These are phyloP conservation scores for Casaregolazyma suthepensis DNA, from an alignment of 1,139 yeast species.

Conservation along the genomic window DNA sequence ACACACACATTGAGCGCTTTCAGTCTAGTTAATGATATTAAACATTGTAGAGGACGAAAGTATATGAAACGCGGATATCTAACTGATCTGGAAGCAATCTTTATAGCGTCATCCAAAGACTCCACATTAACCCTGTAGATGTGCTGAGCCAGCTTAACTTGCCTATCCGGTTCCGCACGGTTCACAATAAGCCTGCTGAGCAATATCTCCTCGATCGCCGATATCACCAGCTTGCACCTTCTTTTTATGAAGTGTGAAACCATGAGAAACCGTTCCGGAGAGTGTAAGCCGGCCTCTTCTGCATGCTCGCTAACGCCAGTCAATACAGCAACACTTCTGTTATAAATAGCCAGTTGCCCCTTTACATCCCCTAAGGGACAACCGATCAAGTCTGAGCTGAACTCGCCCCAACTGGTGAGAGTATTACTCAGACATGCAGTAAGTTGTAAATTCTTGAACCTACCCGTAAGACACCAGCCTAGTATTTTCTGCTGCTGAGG, in stretches of 20 bases:
- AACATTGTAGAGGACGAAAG: constrained; percentile 51
- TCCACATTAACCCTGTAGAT: background rate
- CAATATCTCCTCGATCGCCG: constrained; percentile 8
- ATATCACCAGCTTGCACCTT: constrained; percentile 32
- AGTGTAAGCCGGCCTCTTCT: background rate
- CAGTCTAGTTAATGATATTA: constrained; percentile 31
- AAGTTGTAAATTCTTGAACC: background rate
- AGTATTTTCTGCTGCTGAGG: background rate
- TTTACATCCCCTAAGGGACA: background rate
- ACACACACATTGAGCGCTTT: constrained; percentile 11
- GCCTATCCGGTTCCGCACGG: constrained; percentile 4
- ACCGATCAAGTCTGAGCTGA: background rate
- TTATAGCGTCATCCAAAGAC: background rate
- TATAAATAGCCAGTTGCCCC: background rate
- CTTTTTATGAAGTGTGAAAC: constrained; percentile 29
- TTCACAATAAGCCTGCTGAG: constrained; percentile 7
- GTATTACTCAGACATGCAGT: background rate
- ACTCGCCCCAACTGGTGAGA: background rate
- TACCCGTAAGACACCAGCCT: background rate
- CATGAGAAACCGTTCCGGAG: background rate
- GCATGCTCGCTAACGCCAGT: background rate
- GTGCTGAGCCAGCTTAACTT: constrained; percentile 3
- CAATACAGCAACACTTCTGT: background rate
- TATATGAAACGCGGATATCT: constrained; percentile 49
- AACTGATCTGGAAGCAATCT: constrained; percentile 38